These are phyloP conservation scores for Sporothrix humicola DNA, from an alignment of 2,329 filamentous ascomycete genomes.

Conservation along the genomic window DNA sequence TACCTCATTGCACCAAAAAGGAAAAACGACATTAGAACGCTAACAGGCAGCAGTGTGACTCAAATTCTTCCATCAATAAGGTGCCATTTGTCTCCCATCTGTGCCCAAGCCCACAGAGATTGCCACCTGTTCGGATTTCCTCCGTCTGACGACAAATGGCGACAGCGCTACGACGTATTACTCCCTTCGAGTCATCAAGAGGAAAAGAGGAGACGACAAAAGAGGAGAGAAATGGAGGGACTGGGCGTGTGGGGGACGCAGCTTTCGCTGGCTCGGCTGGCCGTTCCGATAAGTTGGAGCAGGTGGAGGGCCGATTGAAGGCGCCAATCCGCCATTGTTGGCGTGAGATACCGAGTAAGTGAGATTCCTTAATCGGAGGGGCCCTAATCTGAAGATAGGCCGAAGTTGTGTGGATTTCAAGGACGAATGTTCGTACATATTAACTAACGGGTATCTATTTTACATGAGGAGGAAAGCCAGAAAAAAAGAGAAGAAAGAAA, in stretches of 20 bases:
- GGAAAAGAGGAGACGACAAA: conserved; percentile 17
- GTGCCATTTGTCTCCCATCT: not conserved
- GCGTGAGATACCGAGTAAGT: not conserved
- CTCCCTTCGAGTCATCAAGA: not conserved
- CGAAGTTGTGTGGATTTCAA: not conserved
- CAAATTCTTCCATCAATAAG: conserved; percentile 25
- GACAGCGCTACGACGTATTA: not conserved
- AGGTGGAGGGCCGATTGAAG: not conserved
- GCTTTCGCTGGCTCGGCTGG: not conserved
- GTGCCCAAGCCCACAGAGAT: not conserved
- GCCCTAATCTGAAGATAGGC: not conserved
- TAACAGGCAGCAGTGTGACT: not conserved
- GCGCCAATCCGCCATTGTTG: not conserved
- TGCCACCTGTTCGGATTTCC: conserved; percentile 5
- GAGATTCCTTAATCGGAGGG: not conserved
- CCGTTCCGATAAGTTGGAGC: not conserved
- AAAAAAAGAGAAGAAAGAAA: not conserved
- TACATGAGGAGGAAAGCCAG: not conserved
- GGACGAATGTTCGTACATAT: not conserved
- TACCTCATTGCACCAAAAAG: not conserved
- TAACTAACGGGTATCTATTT: not conserved
- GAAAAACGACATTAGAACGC: conserved; percentile 9
- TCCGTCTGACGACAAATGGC: conserved; percentile 11
- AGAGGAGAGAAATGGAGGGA: not conserved
- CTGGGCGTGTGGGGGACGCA: not conserved